Evolutionary conservation across 2,329 filamentous ascomycete species (phyloP).

Genomic region (Sclerotinia sclerotiorum): DNA sequence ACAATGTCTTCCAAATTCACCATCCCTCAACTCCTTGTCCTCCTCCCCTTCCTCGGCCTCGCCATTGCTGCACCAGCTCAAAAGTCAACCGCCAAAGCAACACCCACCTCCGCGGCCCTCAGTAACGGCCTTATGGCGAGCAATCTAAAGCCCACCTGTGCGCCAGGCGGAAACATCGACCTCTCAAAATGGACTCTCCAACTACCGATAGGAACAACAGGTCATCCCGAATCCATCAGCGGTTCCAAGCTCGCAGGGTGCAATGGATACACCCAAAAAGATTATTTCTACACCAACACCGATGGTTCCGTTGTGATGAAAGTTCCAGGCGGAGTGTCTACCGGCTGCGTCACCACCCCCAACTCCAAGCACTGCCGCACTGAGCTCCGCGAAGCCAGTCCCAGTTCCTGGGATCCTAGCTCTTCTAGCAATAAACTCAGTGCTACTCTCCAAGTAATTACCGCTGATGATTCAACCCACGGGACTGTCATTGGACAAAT

Average conservation of each 20-base stretch:
- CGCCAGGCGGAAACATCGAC: constrained; percentile 42
- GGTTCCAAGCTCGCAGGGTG: constrained; percentile 42
- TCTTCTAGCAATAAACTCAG: constrained; percentile 41
- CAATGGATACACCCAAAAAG: constrained; percentile 40
- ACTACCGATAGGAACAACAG: constrained; percentile 42
- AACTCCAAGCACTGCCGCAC: constrained; percentile 47
- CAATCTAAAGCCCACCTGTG: constrained; percentile 25
- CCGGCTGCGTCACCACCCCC: constrained; percentile 44
- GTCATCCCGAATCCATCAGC: constrained; percentile 39
- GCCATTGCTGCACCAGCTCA: constrained; percentile 12
- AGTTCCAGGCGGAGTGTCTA: constrained; percentile 42
- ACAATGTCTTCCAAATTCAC: constrained; percentile 19
- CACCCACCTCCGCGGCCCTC: neutral
- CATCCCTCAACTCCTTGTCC: constrained; percentile 12
- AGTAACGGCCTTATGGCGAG: neutral
- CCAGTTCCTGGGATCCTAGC: constrained; percentile 41
- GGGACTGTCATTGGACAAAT: constrained; percentile 46
- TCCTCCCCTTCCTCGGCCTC: constrained; percentile 17
- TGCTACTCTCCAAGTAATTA: constrained; percentile 38
- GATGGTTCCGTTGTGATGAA: constrained; percentile 44
- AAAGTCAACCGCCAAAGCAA: neutral
- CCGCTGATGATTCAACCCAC: constrained; percentile 41
- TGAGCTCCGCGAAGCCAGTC: constrained; percentile 44
- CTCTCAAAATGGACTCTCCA: constrained; percentile 43
- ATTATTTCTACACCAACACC: constrained; percentile 42